A percentile compares a stretch with the other conserved stretches of the same genome.
Conservation (phyloP, 2,329 filamentous ascomycete species). For the Alternaria sp. region DNA sequence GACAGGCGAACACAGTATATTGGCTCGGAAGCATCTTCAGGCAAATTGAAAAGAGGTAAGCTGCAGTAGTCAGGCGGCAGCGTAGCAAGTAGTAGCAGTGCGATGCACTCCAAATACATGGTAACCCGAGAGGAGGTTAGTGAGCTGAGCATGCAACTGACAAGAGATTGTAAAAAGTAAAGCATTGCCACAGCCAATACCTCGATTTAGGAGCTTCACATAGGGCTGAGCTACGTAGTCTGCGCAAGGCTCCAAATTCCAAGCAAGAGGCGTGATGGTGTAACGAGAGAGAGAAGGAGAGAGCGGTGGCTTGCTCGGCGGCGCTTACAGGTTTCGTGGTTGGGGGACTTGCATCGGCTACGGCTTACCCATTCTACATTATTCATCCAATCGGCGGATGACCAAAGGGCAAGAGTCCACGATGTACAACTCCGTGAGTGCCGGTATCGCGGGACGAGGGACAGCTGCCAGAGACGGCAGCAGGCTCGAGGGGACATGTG, state of each 20-base stretch:
- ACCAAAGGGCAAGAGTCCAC: background rate
- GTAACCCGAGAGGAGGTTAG: conserved; percentile 1
- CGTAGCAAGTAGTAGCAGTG: conserved; percentile 2
- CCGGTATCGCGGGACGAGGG: background rate
- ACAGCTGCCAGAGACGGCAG: background rate
- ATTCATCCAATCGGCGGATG: conserved; percentile 6
- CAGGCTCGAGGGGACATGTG: background rate
- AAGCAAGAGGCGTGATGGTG: conserved; percentile 14
- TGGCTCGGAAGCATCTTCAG: background rate
- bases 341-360: background rate
- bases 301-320: conserved; percentile 20
- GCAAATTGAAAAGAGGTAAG: conserved; percentile 1
- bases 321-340: conserved; percentile 25
- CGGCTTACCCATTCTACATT: conserved; percentile 13
- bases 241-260: background rate
- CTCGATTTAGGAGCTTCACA: conserved; percentile 8
- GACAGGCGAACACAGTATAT: conserved; percentile 6
- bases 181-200: conserved; percentile 5
- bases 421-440: background rate
- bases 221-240: conserved; percentile 9
- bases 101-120: background rate
- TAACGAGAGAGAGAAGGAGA: conserved; percentile 17
- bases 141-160: conserved; percentile 4
- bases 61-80: conserved; percentile 18
- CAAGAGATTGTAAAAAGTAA: background rate